Base-by-base conservation (phyloP, 495 filamentous ascomycete species). In the Aspergillus bertholletiae region DNA sequence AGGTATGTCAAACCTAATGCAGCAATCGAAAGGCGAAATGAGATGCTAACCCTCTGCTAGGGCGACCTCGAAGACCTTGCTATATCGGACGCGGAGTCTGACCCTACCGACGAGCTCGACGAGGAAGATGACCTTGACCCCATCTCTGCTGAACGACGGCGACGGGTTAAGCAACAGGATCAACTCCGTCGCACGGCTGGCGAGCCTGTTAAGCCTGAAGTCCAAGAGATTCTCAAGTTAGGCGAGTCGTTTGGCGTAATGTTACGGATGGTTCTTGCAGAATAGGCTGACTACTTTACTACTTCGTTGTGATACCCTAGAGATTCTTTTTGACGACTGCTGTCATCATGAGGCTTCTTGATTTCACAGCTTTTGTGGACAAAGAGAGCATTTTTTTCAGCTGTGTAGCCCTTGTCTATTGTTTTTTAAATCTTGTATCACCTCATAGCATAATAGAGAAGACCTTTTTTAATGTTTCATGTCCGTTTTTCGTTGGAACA, bases 221-320 rank as follows among this genome's bases (percentile, higher is more conserved):
- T 97, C 5, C 73, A 62, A 22, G 94, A 98, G 76, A 80, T 96
- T 40, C 69, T 84, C 50, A 90, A 88, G 71, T 66, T 98, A 61
- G 82, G 80, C 56, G 84, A 86, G 13, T 84, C 85, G 48, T 98
- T 98, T 68, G 65, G 94, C 59, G 71, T 79, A 26, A 92, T 96
- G 88, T 69, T 98, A 65, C 83, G 93, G 71, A 79, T 83, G 69
- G 92, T 96, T 45, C 76, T 98, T 51, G 92, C 94, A 40, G 86
- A 87, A 49, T 91, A 81, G 48, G 40, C 21, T 35, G 21, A 22
- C 21, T 27, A 26, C 37, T 50, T 57, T 41, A 23, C 22, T 27
- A 27, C 30, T 46, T 55, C 28, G 23, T 53, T 58, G 44, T 49
- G 58, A 64, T 64, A 64, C 61, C 61, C 61, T 50, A 23, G 34